Conservation (phyloP, 768 basidiomycete genomes). For the Lactarius trivialis region DNA sequence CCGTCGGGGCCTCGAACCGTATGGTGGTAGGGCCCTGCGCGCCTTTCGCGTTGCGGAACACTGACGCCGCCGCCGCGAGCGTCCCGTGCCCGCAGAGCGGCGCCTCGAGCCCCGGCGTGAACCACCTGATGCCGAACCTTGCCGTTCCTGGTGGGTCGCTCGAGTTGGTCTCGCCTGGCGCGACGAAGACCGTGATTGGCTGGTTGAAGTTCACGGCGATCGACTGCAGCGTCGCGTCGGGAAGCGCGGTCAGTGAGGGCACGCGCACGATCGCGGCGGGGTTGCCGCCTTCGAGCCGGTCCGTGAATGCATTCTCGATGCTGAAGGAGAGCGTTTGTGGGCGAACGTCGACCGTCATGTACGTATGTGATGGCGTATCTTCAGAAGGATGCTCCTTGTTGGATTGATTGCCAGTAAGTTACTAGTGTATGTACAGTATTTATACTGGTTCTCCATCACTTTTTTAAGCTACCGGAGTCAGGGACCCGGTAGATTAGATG, state of each 20-base stretch:
- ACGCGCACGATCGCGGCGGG: conserved; percentile 31
- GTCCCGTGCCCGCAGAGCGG: conserved; percentile 33
- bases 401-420: no score
- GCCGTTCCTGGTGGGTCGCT: neutral
- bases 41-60: neutral
- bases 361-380: neutral
- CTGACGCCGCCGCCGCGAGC: conserved; percentile 26
- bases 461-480: no score
- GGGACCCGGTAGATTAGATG: neutral
- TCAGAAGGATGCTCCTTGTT: no score
- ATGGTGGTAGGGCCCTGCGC: neutral
- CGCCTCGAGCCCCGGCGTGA: conserved; percentile 26
- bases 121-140: conserved; percentile 28
- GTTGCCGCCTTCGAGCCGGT: conserved; percentile 28
- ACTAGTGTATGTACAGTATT: neutral
- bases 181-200: conserved; percentile 25
- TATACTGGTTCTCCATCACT: no score
- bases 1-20: conserved; percentile 8
- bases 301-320: conserved; percentile 33
- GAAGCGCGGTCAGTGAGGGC: conserved; percentile 10
- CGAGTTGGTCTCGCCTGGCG: neutral
- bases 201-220: conserved; percentile 25
- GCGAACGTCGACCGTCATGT: conserved; percentile 2
- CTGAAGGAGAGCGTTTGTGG: conserved; percentile 19
- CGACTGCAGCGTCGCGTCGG: conserved; percentile 20